A percentile compares a stretch with the other conserved stretches of the same genome.
Conservation (phyloP, 140 eudicot species). For the Artemisia princeps region DNA sequence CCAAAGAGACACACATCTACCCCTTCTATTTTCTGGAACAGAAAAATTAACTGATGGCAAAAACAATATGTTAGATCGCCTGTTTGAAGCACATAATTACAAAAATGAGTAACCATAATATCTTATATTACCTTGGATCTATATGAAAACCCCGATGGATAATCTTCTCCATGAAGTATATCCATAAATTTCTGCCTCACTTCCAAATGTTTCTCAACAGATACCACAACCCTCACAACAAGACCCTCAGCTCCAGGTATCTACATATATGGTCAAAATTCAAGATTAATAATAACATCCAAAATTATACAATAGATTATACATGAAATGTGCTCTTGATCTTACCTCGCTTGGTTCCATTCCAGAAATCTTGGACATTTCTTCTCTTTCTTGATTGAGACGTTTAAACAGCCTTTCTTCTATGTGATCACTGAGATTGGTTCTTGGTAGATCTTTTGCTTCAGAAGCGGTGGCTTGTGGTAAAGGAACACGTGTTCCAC, state of each 20-base stretch:
- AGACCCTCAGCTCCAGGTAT: constrained; percentile 61
- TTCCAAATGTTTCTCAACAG: constrained; percentile 55
- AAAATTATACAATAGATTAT: background rate
- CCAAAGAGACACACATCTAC: constrained; percentile 83
- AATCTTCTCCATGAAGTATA: constrained; percentile 47
- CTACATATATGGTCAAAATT: constrained; percentile 25
- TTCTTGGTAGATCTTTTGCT: constrained; percentile 61
- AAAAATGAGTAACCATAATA: constrained; percentile 8
- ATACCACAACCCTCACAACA: constrained; percentile 70
- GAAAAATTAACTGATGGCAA: constrained; percentile 52
- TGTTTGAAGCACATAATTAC: background rate
- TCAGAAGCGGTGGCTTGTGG: constrained; percentile 43
- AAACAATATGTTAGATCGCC: constrained; percentile 20
- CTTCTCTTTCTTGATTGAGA: constrained; percentile 64
- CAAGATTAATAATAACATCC: constrained; percentile 8
- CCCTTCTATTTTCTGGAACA: constrained; percentile 85
- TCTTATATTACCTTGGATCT: constrained; percentile 58
- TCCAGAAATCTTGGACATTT: constrained; percentile 46
- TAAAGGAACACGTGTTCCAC: constrained; percentile 42
- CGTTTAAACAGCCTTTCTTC: constrained; percentile 53
- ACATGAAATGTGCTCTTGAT: background rate
- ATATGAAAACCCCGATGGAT: constrained; percentile 71
- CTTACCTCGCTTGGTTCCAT: constrained; percentile 50
- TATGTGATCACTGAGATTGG: constrained; percentile 72
- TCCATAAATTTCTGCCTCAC: constrained; percentile 62